Conservation (phyloP, 73 alveolate genomes). For the Tetrahymena elliotti region DNA sequence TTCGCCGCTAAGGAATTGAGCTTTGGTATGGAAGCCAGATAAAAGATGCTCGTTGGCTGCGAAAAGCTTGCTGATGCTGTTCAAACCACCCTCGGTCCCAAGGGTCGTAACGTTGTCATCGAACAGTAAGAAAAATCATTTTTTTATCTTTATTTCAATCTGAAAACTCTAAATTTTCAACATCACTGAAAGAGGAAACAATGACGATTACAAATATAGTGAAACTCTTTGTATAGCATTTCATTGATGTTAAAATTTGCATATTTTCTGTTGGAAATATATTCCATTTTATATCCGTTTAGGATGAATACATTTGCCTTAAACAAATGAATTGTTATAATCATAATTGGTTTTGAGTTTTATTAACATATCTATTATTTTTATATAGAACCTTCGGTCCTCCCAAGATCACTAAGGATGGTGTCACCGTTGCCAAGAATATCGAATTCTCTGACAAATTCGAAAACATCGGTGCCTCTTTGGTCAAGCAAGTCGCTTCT, state of each 20-base stretch:
- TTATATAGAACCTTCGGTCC: conserved; percentile 56
- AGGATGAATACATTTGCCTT: background rate
- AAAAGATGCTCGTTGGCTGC: conserved; percentile 64
- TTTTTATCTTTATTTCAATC: conserved; percentile 45
- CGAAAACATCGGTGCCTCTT: conserved; percentile 90
- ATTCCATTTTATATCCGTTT: background rate
- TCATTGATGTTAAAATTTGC: background rate
- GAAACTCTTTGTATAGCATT: too few relatives aligned
- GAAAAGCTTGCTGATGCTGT: conserved; percentile 76
- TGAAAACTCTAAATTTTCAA: conserved; percentile 56
- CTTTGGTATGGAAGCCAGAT: conserved; percentile 41
- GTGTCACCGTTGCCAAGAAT: conserved; percentile 96
- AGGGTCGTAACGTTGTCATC: conserved; percentile 75
- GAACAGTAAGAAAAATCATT: conserved; percentile 41
- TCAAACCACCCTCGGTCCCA: conserved; percentile 72
- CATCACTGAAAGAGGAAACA: conserved; percentile 63
- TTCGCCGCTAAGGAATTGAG: conserved; percentile 36
- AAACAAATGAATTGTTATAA: background rate
- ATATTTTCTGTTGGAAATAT: background rate
- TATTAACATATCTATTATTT: background rate
- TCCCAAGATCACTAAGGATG: conserved; percentile 90
- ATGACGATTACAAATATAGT: background rate
- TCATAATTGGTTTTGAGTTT: conserved; percentile 57
- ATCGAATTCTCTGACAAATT: conserved; percentile 83
- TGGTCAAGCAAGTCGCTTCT: conserved; percentile 88